Evolutionary conservation across 768 basidiomycete genomes (phyloP).

Genomic region (Collybia mongolica): DNA sequence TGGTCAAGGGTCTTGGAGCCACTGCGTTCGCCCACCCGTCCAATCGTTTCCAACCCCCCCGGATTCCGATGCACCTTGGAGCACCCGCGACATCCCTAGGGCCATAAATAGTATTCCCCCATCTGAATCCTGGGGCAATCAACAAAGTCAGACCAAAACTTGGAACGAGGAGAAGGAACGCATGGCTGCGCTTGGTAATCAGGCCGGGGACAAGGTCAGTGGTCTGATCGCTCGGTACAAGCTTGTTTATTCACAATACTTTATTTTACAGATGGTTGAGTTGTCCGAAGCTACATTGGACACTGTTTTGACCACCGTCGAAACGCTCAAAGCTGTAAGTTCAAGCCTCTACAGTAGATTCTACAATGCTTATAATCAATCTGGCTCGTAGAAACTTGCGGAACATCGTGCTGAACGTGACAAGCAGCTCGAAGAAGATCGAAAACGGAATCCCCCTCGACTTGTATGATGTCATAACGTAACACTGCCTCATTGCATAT

Average conservation of each 20-base stretch:
- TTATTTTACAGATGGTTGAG: slow-evolving; percentile 50
- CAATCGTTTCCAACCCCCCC: slow-evolving; percentile 11
- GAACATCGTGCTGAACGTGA: slow-evolving; percentile 53
- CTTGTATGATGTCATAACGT: slow-evolving; percentile 16
- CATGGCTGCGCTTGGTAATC: slow-evolving; percentile 40
- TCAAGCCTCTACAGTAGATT: slow-evolving; percentile 15
- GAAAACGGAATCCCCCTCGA: slow-evolving; percentile 27
- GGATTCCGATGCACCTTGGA: slow-evolving; percentile 10
- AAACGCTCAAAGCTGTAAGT: slow-evolving; percentile 60
- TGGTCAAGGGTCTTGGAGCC: slow-evolving; percentile 14
- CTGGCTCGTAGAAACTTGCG: slow-evolving; percentile 42
- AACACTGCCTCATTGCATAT: not conserved
- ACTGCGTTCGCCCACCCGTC: slow-evolving; percentile 28
- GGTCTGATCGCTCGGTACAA: not conserved
- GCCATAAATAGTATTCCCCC: slow-evolving; percentile 26
- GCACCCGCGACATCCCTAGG: slow-evolving; percentile 21
- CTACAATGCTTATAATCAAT: slow-evolving; percentile 21
- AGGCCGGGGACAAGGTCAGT: slow-evolving; percentile 51
- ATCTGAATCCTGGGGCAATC: slow-evolving; percentile 16
- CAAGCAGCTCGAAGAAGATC: slow-evolving; percentile 27
- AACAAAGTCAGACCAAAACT: slow-evolving; percentile 22
- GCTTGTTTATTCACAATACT: not conserved
- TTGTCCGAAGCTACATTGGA: slow-evolving; percentile 70
- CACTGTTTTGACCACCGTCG: slow-evolving; percentile 52
- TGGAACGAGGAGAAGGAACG: slow-evolving; percentile 51